A percentile compares a stretch with the other conserved stretches of the same genome.
Conservation (phyloP, 495 filamentous ascomycete genomes). For the Lasiosphaeria ovina region DNA sequence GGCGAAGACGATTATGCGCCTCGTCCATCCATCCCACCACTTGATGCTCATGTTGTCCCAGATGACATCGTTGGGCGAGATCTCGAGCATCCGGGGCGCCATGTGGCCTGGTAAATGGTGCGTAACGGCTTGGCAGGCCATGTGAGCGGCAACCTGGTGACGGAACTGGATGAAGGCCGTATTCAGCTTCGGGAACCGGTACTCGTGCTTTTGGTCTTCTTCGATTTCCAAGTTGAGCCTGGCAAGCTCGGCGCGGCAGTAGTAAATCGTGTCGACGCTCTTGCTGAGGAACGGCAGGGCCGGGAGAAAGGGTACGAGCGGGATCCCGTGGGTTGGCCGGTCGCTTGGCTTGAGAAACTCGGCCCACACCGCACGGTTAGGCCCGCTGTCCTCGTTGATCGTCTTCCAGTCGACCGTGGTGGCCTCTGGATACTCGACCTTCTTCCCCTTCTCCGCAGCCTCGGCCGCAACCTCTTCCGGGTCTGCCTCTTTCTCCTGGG, state of each 20-base stretch:
- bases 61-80: conserved; percentile 88
- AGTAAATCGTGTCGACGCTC: conserved; percentile 94
- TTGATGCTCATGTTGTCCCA: conserved; percentile 98
- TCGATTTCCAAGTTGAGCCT: conserved; percentile 92
- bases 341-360: conserved; percentile 78
- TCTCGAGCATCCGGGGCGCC: conserved; percentile 88
- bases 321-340: conserved; percentile 80
- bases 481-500: conserved; percentile 44
- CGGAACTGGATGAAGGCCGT: conserved; percentile 99
- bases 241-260: conserved; percentile 84
- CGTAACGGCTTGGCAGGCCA: conserved; percentile 91
- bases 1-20: conserved; percentile 63
- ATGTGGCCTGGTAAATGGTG: conserved; percentile 94
- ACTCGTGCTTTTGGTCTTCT: conserved; percentile 79
- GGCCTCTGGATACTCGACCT: conserved; percentile 64
- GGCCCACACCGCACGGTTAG: conserved; percentile 66
- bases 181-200: conserved; percentile 91
- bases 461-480: conserved; percentile 41
- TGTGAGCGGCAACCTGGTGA: conserved; percentile 94
- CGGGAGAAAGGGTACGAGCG: conserved; percentile 75
- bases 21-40: conserved; percentile 89
- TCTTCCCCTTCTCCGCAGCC: conserved; percentile 45
- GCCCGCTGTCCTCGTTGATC: conserved; percentile 56
- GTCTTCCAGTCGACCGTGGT: conserved; percentile 63
- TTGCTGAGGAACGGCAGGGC: conserved; percentile 75